Percentiles rank a stretch among this genome's conserved stretches.
phyloP scores from a whole-genome alignment of 176 grass and related monocot species.

The Bromus sterilis region DNA sequence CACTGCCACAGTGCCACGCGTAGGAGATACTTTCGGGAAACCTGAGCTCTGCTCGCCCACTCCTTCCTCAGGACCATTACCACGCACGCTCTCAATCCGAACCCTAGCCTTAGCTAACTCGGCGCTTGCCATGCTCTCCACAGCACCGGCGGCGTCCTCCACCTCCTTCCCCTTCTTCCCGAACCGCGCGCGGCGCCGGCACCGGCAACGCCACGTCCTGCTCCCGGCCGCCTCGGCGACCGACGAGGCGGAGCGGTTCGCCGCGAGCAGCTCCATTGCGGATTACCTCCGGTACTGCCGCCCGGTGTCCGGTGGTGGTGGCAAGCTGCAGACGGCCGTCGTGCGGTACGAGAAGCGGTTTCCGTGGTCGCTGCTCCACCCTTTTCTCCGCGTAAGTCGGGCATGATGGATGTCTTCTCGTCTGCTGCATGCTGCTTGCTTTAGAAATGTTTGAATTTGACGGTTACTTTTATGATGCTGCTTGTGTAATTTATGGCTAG shows the following conservation, averaged over 20 bases:
- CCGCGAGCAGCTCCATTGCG: slow-evolving; percentile 33
- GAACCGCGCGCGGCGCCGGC: neutral
- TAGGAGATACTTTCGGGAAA: neutral
- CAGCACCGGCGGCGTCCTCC: slow-evolving; percentile 12
- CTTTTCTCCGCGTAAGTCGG: slow-evolving; percentile 49
- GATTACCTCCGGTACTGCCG: slow-evolving; percentile 71
- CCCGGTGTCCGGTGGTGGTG: neutral
- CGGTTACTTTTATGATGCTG: neutral
- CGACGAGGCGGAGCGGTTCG: slow-evolving; percentile 22
- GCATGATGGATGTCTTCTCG: neutral
- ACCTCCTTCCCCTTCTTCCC: slow-evolving; percentile 14
- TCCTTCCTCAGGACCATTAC: neutral
- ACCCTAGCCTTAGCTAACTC: neutral
- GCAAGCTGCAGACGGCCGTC: slow-evolving; percentile 79
- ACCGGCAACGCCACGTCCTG: neutral
- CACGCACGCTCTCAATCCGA: neutral
- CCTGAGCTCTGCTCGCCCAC: neutral
- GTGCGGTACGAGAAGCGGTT: slow-evolving; percentile 67
- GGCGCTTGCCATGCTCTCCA: slow-evolving; percentile 22
- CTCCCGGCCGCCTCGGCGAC: neutral
- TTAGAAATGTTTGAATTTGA: neutral
- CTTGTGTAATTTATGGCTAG: neutral
- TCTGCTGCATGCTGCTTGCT: neutral
- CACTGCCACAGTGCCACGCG: neutral
- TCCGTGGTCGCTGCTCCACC: slow-evolving; percentile 60